Evolutionary conservation across 1,139 yeast species (phyloP).

Genomic region (Eremothecium gossypii): DNA sequence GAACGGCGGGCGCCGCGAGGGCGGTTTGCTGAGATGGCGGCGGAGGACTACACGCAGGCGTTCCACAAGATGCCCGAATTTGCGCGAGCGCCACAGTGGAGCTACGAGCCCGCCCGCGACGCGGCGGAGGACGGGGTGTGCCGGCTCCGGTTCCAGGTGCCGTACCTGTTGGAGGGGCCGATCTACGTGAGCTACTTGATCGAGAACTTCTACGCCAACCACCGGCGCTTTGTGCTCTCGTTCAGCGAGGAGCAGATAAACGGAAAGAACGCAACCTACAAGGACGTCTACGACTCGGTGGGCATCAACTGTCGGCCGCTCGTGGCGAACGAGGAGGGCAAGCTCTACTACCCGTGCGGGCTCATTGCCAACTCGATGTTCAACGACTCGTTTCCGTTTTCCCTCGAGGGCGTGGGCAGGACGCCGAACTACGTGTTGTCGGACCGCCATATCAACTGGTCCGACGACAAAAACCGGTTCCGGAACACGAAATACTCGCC

Average conservation of each 20-base stretch:
- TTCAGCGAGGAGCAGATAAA: constrained; percentile 83
- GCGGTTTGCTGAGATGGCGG: constrained; percentile 53
- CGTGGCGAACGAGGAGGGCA: constrained; percentile 41
- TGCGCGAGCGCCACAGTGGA: constrained; percentile 53
- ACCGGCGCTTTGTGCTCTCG: constrained; percentile 85
- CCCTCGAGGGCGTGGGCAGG: constrained; percentile 27
- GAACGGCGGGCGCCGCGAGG: constrained; percentile 45
- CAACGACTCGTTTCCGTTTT: constrained; percentile 64
- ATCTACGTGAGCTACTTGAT: constrained; percentile 72
- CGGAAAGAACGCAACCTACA: constrained; percentile 38
- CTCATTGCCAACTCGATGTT: constrained; percentile 85
- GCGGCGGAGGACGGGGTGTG: constrained; percentile 54
- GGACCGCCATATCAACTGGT: constrained; percentile 75
- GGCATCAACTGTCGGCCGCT: constrained; percentile 70
- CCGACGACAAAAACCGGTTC: constrained; percentile 59
- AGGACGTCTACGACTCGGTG: constrained; percentile 47
- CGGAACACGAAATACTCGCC: constrained; percentile 50
- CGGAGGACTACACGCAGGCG: constrained; percentile 42
- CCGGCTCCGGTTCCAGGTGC: constrained; percentile 67
- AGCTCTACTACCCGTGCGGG: constrained; percentile 65
- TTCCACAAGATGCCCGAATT: constrained; percentile 39
- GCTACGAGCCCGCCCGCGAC: constrained; percentile 38
- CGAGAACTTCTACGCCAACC: constrained; percentile 83
- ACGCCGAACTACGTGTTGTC: constrained; percentile 51
- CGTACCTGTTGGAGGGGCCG: constrained; percentile 64